Percentiles rank a stretch among this genome's conserved stretches.
Conservation (phyloP, 352 stramenopile species). For the Pythium vanterpoolii region DNA sequence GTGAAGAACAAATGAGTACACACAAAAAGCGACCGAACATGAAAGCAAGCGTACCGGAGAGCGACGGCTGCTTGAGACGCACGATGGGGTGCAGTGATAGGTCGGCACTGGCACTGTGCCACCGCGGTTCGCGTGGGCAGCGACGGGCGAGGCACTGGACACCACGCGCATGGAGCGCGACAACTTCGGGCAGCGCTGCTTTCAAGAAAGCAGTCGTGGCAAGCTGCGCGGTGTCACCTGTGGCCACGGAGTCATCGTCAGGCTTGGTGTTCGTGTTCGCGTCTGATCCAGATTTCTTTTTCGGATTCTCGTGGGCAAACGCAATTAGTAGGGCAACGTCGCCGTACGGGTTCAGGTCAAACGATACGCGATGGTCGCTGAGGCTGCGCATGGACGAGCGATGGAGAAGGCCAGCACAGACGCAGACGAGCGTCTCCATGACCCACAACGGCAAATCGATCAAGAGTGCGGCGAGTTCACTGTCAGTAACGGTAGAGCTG, state of each 20-base stretch:
- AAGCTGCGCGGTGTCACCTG: conserved; percentile 26
- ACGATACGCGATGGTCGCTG: conserved; percentile 77
- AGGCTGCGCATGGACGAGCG: conserved; percentile 70
- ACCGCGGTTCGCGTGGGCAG: conserved; percentile 71
- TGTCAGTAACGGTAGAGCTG: not conserved
- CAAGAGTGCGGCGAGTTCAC: conserved; percentile 31
- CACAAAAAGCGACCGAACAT: not conserved
- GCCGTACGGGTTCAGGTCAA: conserved; percentile 78
- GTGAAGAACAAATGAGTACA: not conserved
- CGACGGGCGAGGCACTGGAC: conserved; percentile 51
- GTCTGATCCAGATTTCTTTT: conserved; percentile 17
- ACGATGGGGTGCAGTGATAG: conserved; percentile 69
- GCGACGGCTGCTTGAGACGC: conserved; percentile 58
- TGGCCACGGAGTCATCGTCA: conserved; percentile 15
- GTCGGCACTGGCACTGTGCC: conserved; percentile 72
- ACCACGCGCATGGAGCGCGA: conserved; percentile 44
- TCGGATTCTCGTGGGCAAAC: conserved; percentile 51
- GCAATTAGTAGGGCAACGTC: conserved; percentile 73
- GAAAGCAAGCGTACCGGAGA: conserved; percentile 37
- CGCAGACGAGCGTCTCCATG: conserved; percentile 63
- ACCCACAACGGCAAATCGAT: conserved; percentile 61
- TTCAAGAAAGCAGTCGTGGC: conserved; percentile 52
- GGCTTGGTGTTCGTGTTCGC: no score
- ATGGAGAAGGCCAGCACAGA: conserved; percentile 64
- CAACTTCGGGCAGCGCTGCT: conserved; percentile 52